Base-by-base conservation (phyloP, 805 yeast species). In the Candida easanensis region DNA sequence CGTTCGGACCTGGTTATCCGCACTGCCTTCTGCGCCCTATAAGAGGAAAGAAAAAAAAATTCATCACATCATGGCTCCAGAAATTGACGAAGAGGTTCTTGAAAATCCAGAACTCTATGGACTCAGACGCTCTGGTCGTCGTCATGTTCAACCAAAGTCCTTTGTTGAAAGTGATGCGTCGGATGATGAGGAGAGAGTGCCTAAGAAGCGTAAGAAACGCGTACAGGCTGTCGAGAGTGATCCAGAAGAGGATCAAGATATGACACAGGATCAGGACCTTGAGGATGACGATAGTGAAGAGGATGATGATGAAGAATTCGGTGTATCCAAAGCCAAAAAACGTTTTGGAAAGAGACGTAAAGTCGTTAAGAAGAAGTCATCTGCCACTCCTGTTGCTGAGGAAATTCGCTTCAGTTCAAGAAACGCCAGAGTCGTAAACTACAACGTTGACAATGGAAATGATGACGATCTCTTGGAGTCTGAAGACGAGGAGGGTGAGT, bases 81-180 rank as follows among this genome's bases (percentile, higher is more conserved):
- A 25, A 38, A 57, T 77, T 35, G 72, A 74, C 13, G 73, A 69
- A 33, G 89, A 82, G 46, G 76, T 82, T 15, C 70, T 77, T 42
- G 74, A 69, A 39, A 81, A 85, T 60, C 95, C 95, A 1, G 95
- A 84, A 58, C 69, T 86, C n/a, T 86, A 86, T 54, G 95, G 95
- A 2, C 69, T 86, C 42, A 77, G 95, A 64, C 74, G 95, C 52
- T 82, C 90, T 4, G 80, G 80, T 33, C 70, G 93, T 55, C 62
- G 52, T 5, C 51, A 50, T 16, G 59, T 56, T 2, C 46, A 48
- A n/a, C 58, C 57, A 2, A 45, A 46, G 10, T 37, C 15, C 17
- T 50, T 44, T 30, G 49, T 26, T 34, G 56, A 51, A 46, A 56
- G 54, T 34, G 51, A 46, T 19, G 62, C 43, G 15, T 63, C 63